Percentiles rank a stretch among this genome's conserved stretches.
Conservation (phyloP, 1,139 yeast genomes). For the Candida freyschussii region DNA sequence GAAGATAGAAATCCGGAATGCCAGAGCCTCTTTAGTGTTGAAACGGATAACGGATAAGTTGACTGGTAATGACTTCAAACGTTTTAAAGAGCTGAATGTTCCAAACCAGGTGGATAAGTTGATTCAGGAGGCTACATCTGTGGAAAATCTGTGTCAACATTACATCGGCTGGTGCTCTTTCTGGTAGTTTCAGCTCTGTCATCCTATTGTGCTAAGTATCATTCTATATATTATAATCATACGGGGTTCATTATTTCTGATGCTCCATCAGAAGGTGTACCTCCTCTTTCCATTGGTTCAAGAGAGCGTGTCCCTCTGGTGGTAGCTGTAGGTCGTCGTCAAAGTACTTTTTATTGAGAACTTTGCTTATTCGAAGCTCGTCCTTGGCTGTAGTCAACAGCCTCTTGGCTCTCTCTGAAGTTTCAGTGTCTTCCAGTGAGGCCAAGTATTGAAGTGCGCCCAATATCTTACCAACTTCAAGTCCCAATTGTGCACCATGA, state of each 20-base stretch:
- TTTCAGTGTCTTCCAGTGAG: slow-evolving; percentile 18
- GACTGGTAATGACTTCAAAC: slow-evolving; percentile 87
- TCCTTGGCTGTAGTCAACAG: slow-evolving; percentile 34
- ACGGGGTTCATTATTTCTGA: background rate
- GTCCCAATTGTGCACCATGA: slow-evolving; percentile 66
- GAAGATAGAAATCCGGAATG: slow-evolving; percentile 77
- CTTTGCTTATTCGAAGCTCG: slow-evolving; percentile 49
- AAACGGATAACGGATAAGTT: slow-evolving; percentile 88
- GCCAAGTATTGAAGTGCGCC: slow-evolving; percentile 37
- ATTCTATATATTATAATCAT: too few species aligned
- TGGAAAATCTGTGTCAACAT: slow-evolving; percentile 93
- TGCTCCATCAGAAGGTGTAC: slow-evolving; percentile 10
- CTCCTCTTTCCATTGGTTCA: slow-evolving; percentile 34
- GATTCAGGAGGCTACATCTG: slow-evolving; percentile 94
- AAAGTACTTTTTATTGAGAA: slow-evolving; percentile 48
- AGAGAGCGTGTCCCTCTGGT: slow-evolving; percentile 34
- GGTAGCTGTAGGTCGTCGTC: slow-evolving; percentile 41
- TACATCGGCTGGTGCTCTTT: slow-evolving; percentile 99
- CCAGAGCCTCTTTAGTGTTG: slow-evolving; percentile 87
- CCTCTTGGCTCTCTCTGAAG: slow-evolving; percentile 22
- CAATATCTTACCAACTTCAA: slow-evolving; percentile 60
- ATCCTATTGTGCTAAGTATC: too few species aligned
- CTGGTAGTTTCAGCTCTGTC: slow-evolving; percentile 67
- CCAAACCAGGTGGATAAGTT: slow-evolving; percentile 90
- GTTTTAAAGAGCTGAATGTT: slow-evolving; percentile 66